A percentile compares a stretch with the other conserved stretches of the same genome.
Conservation (phyloP, 2,329 filamentous ascomycete genomes). For the Camptophora hylomeconis region DNA sequence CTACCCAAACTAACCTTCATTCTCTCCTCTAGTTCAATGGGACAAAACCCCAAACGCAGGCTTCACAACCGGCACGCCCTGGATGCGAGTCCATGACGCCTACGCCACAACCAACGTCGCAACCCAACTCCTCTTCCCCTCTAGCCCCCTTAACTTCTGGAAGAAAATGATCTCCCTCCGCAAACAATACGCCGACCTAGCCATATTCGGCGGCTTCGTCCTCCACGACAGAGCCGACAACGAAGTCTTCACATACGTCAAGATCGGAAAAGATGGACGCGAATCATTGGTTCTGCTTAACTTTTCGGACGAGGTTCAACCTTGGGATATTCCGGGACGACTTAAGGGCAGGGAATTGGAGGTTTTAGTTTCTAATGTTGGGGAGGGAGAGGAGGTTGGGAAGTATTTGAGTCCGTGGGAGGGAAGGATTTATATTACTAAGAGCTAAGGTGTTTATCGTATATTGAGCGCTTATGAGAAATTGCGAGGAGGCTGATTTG, state of each 20-base stretch:
- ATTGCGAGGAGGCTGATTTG: too few species aligned
- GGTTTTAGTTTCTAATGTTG: slow-evolving; percentile 13
- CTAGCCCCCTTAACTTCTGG: slow-evolving; percentile 1
- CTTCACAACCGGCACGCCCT: slow-evolving; percentile 44
- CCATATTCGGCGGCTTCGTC: neutral
- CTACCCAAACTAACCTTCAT: too few species aligned
- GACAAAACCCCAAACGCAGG: slow-evolving; percentile 45
- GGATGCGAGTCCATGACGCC: slow-evolving; percentile 47
- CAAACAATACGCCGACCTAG: slow-evolving; percentile 2
- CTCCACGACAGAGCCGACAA: slow-evolving; percentile 27
- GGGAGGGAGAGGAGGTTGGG: slow-evolving; percentile 8
- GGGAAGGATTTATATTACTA: slow-evolving; percentile 16
- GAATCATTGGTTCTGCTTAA: slow-evolving; percentile 15
- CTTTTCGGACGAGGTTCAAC: slow-evolving; percentile 15
- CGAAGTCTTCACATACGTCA: slow-evolving; percentile 43
- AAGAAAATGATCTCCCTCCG: neutral
- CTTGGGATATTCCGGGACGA: slow-evolving; percentile 9
- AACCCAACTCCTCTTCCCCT: neutral
- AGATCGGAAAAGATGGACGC: slow-evolving; percentile 20
- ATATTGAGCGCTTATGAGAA: too few species aligned
- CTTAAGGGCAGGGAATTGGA: slow-evolving; percentile 8
- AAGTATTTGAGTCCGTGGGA: slow-evolving; percentile 17
- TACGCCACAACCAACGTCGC: slow-evolving; percentile 23
- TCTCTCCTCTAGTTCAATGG: slow-evolving; percentile 70
- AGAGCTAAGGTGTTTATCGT: too few species aligned